Conservation (phyloP, 2,329 filamentous ascomycete genomes). For the Nemania sp. region DNA sequence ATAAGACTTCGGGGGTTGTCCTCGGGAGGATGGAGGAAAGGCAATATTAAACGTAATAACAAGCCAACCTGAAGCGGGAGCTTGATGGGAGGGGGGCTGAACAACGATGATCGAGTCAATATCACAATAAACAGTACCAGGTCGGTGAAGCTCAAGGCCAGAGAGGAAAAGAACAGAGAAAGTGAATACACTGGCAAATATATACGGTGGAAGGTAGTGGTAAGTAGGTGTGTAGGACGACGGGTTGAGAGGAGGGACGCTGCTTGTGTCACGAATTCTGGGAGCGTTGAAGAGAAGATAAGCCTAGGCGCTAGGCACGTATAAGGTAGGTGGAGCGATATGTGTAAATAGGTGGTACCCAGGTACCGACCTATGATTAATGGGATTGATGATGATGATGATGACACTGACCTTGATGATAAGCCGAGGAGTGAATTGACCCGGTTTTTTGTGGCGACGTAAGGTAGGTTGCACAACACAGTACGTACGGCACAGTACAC, state of each 20-base stretch:
- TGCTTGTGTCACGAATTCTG: not conserved
- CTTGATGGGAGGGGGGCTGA: not conserved
- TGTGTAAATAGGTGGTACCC: not conserved
- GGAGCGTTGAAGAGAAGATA: conserved; percentile 11
- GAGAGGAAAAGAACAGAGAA: not conserved
- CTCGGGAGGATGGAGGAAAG: not conserved
- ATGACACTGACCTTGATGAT: conserved; percentile 12
- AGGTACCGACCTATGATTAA: too few species aligned
- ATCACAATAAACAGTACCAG: not conserved
- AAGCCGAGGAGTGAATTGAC: not conserved
- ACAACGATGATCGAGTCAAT: conserved; percentile 1
- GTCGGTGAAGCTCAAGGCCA: not conserved
- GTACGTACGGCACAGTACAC: not conserved
- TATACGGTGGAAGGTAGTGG: not conserved
- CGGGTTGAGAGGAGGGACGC: not conserved
- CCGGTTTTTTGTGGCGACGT: conserved; percentile 13
- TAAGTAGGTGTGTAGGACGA: not conserved
- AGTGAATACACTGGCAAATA: not conserved
- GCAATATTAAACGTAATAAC: conserved; percentile 1
- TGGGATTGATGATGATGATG: not conserved
- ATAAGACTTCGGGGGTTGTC: conserved; percentile 6
- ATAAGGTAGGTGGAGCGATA: not conserved
- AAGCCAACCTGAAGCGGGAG: too few species aligned
- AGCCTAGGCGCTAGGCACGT: conserved; percentile 6
- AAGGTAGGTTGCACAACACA: conserved; percentile 2